phyloP scores from a whole-genome alignment of 345 rosid genomes.

The Euphorbia peplus region DNA sequence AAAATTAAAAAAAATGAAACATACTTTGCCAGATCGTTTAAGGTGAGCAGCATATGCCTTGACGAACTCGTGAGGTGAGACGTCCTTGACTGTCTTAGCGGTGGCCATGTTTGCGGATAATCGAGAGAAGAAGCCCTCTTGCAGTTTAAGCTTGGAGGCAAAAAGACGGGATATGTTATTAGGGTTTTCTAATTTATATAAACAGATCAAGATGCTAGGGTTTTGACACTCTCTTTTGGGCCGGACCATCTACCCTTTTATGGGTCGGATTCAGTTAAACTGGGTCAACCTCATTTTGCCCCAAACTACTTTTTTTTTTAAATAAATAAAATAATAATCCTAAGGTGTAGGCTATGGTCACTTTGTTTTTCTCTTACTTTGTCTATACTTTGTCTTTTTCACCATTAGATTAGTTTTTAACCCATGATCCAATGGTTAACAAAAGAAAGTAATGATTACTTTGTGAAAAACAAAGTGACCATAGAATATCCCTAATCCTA shows the following conservation, averaged over 20 bases:
- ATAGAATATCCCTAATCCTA: no score
- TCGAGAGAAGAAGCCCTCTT: background rate
- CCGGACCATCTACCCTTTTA: background rate
- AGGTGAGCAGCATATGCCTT: constrained; percentile 86
- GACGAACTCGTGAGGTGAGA: constrained; percentile 84
- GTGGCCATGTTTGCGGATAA: constrained; percentile 29
- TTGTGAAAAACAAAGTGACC: no score
- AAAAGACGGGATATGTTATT: background rate
- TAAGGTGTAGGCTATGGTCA: no score
- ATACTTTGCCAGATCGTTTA: constrained; percentile 95
- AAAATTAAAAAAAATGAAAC: background rate
- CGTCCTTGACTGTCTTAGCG: constrained; percentile 70
- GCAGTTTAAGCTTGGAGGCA: background rate
- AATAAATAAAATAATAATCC: no score
- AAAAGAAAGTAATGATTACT: no score
- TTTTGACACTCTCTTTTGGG: background rate
- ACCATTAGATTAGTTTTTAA: no score
- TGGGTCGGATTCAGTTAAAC: background rate
- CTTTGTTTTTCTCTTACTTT: no score
- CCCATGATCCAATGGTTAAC: no score
- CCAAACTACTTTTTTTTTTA: no score
- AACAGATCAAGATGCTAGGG: background rate
- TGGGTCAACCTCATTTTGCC: background rate
- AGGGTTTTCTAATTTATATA: constrained; percentile 14
- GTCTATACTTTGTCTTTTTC: no score